Conservation (phyloP, 2,329 filamentous ascomycete genomes). For the Phoma sp. region DNA sequence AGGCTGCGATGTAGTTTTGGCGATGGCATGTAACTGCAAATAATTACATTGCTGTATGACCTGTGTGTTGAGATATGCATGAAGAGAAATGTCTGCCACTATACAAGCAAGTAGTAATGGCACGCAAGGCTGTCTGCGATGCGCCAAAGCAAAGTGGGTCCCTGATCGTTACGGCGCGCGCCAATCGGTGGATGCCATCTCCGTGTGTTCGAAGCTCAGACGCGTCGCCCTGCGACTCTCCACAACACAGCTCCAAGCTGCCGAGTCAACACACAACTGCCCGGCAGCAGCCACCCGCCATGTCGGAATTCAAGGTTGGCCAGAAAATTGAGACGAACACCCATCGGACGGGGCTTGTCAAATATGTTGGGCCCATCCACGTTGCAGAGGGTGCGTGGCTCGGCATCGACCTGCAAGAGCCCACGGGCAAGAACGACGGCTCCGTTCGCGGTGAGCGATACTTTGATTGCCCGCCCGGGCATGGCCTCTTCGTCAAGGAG, state of each 20-base stretch:
- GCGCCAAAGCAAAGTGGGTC: neutral
- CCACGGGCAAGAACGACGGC: constrained; percentile 91
- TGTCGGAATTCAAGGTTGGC: constrained; percentile 55
- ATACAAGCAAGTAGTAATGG: too few relatives aligned
- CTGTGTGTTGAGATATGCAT: neutral
- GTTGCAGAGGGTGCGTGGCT: constrained; percentile 90
- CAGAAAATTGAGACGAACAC: constrained; percentile 81
- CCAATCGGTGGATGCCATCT: constrained; percentile 11
- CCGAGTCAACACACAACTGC: constrained; percentile 16
- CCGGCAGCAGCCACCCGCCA: constrained; percentile 19
- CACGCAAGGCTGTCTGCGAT: too few relatives aligned
- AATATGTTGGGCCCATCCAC: constrained; percentile 77
- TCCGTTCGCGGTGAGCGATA: constrained; percentile 86
- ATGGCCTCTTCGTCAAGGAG: constrained; percentile 88
- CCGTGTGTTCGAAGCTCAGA: constrained; percentile 13
- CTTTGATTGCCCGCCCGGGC: constrained; percentile 74
- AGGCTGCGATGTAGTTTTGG: constrained; percentile 20
- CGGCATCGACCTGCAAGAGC: constrained; percentile 83
- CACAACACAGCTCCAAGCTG: constrained; percentile 16
- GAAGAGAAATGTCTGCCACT: neutral
- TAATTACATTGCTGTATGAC: too few relatives aligned
- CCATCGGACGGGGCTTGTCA: constrained; percentile 76
- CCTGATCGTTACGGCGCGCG: neutral
- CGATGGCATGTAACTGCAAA: too few relatives aligned
- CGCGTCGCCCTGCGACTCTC: constrained; percentile 12